Conservation (phyloP, 768 basidiomycete species). For the Dendrothele bispora region DNA sequence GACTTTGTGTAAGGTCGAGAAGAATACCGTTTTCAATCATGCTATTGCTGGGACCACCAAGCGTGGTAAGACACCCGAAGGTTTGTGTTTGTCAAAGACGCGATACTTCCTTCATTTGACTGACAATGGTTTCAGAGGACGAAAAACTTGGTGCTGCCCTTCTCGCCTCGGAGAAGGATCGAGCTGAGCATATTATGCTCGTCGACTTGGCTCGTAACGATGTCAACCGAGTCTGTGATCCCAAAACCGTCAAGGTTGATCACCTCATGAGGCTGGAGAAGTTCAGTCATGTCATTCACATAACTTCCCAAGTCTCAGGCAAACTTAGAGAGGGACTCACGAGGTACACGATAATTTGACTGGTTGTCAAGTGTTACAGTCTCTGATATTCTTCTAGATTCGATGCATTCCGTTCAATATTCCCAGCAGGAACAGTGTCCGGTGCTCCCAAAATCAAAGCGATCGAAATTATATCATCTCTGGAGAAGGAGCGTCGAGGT, state of each 20-base stretch:
- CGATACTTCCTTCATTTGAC: background rate
- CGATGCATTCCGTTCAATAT: constrained; percentile 98
- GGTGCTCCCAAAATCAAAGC: constrained; percentile 99
- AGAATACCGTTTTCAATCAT: constrained; percentile 92
- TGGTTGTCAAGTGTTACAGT: constrained; percentile 4
- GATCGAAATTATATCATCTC: constrained; percentile 83
- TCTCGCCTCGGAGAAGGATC: constrained; percentile 86
- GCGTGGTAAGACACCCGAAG: constrained; percentile 83
- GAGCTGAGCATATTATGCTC: constrained; percentile 98
- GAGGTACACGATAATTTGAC: constrained; percentile 49
- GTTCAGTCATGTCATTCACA: constrained; percentile 97
- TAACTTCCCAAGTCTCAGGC: constrained; percentile 95
- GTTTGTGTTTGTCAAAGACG: constrained; percentile 39
- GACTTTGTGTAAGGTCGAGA: constrained; percentile 93
- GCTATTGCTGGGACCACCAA: constrained; percentile 96
- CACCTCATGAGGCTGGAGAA: constrained; percentile 91
- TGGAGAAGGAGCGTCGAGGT: constrained; percentile 89
- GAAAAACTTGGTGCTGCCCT: constrained; percentile 71
- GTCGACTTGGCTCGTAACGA: constrained; percentile 98
- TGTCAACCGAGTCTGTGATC: constrained; percentile 95
- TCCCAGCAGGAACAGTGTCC: constrained; percentile 98
- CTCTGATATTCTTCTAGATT: constrained; percentile 53
- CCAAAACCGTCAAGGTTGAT: constrained; percentile 94
- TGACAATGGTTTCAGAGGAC: constrained; percentile 68
- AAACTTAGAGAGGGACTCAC: constrained; percentile 77